Percentiles rank a stretch among this genome's conserved stretches.
Conservation (phyloP, 192 early-diverging fungal species). For the Coemansia asiatica region DNA sequence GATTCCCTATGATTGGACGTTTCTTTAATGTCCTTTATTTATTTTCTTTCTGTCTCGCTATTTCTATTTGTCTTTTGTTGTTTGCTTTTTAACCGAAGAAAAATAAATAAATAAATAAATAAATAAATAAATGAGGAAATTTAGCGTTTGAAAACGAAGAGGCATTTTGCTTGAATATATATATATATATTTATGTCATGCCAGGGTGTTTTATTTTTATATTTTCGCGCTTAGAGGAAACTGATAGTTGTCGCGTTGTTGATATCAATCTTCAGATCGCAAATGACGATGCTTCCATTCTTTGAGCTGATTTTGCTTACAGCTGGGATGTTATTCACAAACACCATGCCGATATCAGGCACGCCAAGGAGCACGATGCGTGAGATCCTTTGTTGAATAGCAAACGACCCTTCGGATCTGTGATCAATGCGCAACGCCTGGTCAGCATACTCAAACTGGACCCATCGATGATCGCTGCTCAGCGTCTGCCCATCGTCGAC, state of each 20-base stretch:
- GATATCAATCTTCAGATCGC: constrained; percentile 20
- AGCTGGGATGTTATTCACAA: constrained; percentile 13
- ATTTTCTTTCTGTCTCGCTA: too few relatives aligned
- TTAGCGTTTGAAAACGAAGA: too few relatives aligned
- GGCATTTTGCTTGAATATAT: too few relatives aligned
- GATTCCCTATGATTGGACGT: not conserved
- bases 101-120: not conserved
- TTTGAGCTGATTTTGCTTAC: not conserved
- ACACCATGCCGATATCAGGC: constrained; percentile 1
- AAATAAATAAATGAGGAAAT: too few relatives aligned
- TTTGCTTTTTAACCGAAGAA: not conserved
- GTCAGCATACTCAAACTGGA: constrained; percentile 16
- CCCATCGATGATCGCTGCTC: constrained; percentile 21
- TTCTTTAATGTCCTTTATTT: too few relatives aligned
- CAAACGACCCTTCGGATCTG: constrained; percentile 9
- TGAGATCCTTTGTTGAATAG: constrained; percentile 9
- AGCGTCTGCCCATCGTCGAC: constrained; percentile 66
- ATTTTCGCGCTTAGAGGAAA: constrained; percentile 5
- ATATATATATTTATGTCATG: too few relatives aligned
- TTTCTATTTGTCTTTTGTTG: not conserved
- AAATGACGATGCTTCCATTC: constrained; percentile 16
- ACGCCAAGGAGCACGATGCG: constrained; percentile 31
- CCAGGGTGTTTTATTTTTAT: too few relatives aligned
- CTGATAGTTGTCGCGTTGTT: constrained; percentile 2
- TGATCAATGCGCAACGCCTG: constrained; percentile 11